These are phyloP conservation scores for Drechslera avenae DNA, from an alignment of 2,329 filamentous ascomycete genomes.

Conservation along the genomic window DNA sequence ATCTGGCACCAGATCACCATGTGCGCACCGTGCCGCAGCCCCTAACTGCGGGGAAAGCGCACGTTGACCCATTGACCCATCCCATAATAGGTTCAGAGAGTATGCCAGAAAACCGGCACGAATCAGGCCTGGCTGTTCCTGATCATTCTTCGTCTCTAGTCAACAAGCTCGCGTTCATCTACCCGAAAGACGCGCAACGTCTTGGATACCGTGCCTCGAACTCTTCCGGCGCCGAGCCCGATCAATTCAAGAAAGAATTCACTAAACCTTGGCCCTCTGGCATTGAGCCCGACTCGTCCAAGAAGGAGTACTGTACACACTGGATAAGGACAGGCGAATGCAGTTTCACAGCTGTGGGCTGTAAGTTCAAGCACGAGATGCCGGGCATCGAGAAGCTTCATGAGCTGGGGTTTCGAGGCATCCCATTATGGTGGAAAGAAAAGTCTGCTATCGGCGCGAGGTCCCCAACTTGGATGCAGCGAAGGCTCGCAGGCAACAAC, in stretches of 20 bases:
- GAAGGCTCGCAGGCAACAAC: slow-evolving; percentile 14
- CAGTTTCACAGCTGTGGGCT: slow-evolving; percentile 83
- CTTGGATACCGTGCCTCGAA: slow-evolving; percentile 33
- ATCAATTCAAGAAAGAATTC: slow-evolving; percentile 67
- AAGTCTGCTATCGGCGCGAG: slow-evolving; percentile 41
- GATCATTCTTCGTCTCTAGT: slow-evolving; percentile 14
- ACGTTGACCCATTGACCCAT: background rate
- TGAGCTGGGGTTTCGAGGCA: slow-evolving; percentile 66
- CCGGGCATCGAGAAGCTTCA: slow-evolving; percentile 71
- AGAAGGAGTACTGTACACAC: slow-evolving; percentile 81
- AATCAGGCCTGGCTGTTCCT: background rate
- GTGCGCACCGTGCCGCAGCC: slow-evolving; percentile 9
- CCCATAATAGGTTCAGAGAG: background rate
- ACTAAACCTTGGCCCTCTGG: slow-evolving; percentile 78
- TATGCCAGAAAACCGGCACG: background rate
- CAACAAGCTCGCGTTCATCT: slow-evolving; percentile 36
- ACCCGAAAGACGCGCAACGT: slow-evolving; percentile 33
- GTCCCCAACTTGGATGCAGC: slow-evolving; percentile 34
- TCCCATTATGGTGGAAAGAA: slow-evolving; percentile 63
- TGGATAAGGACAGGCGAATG: slow-evolving; percentile 89
- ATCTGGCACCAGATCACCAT: slow-evolving; percentile 28
- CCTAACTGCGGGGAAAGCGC: background rate
- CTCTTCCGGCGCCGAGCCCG: slow-evolving; percentile 48
- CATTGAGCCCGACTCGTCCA: slow-evolving; percentile 50
- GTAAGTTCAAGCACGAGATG: slow-evolving; percentile 91